These are phyloP conservation scores for Volvox reticuliferus DNA, from an alignment of 139 green algal species.

Conservation along the genomic window DNA sequence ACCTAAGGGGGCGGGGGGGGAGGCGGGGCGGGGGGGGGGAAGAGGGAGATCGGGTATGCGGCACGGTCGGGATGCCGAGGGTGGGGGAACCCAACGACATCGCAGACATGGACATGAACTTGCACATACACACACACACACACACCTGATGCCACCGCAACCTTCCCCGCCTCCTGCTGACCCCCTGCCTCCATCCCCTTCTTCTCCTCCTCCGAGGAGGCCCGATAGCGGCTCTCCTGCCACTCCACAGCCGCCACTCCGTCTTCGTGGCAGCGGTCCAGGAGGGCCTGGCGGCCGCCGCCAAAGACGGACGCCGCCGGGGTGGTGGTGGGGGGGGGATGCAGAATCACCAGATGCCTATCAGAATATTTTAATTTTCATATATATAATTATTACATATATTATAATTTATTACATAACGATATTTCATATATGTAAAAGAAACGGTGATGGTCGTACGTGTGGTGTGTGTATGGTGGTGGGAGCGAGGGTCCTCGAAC, in stretches of 20 bases:
- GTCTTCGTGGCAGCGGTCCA: neutral
- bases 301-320: neutral
- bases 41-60: neutral
- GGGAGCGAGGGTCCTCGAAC: too few relatives aligned
- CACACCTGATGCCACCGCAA: conserved; percentile 7
- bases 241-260: neutral
- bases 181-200: neutral
- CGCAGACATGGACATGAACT: neutral
- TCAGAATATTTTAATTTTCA: too few relatives aligned
- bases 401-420: too few relatives aligned
- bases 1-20: conserved; percentile 42
- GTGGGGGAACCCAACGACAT: neutral
- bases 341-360: too few relatives aligned
- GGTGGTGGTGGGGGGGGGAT: neutral
- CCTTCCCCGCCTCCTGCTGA: neutral
- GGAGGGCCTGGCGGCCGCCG: neutral
- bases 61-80: neutral
- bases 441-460: too few relatives aligned
- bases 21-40: neutral
- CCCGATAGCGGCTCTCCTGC: neutral
- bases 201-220: neutral
- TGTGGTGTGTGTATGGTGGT: too few relatives aligned
- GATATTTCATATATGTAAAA: too few relatives aligned
- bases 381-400: too few relatives aligned
- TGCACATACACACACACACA: neutral